Base-by-base conservation (phyloP, 1,284 basidiomycete species). In the Cryptococcus sp. region DNA sequence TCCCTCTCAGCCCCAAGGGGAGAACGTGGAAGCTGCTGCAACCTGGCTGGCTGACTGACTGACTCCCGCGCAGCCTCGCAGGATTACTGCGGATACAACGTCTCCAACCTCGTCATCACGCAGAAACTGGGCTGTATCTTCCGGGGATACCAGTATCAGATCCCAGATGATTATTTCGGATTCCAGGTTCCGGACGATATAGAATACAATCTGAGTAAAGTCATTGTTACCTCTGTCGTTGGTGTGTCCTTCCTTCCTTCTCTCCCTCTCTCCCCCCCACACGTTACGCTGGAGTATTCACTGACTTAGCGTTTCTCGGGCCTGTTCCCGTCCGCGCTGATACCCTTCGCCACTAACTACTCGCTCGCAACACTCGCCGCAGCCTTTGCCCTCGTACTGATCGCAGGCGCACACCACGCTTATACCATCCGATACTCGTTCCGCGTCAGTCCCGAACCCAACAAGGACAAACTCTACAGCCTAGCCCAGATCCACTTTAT, bases 71-170 rank as follows among this genome's bases (percentile, higher is more conserved):
- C 66, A 58, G 69, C 58, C 2, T 54, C 64, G 15, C 65, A 67
- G 40, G 59, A 73, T 47, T 73, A 69, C 53, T 73, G 72, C 57
- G 72, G 72, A 5, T 73, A 71, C 57, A 72, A 72, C 57, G 68
- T 70, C n/a, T 55, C 66, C 27, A 68, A 72, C 41, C 60, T 71
- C 16, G 63, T 66, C 19, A 65, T 70, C 54, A 66, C 65, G 8
- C 50, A 52, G 42, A 66, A 69, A 47, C 49, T 70, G 16, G 72
- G 72, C 5, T 73, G 72, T 56, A 67, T 70, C 25, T 63, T 58
- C 47, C 61, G 70, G 20, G 72, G 70, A 20, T 73, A 55, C 46
- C 63, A 70, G 52, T 73, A 60, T 42, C 67, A 70, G 45, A 62
- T 73, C 22, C 70, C 70, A 1, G 23, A 15, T 16, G 55, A 66